These are phyloP conservation scores for Viola odorata DNA, from an alignment of 345 rosid genomes.

Conservation along the genomic window DNA sequence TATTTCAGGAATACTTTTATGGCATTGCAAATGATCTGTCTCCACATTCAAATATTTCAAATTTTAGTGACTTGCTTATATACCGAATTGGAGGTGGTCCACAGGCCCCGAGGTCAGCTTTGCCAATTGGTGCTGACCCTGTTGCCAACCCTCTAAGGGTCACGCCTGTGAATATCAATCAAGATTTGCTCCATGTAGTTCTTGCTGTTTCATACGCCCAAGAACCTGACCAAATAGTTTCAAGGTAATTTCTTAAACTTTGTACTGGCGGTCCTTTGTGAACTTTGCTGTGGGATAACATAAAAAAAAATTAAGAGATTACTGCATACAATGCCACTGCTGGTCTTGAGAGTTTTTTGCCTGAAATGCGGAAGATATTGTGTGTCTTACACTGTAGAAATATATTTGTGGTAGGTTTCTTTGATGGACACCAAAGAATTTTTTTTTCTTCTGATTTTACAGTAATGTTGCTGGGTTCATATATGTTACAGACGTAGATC, in stretches of 20 bases:
- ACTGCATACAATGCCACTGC: no score
- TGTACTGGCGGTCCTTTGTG: no score
- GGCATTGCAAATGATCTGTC: constrained; percentile 71
- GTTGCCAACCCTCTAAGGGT: constrained; percentile 62
- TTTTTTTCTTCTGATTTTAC: constrained; percentile 8
- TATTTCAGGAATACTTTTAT: constrained; percentile 77
- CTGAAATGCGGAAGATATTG: no score
- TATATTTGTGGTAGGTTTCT: no score
- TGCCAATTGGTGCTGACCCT: constrained; percentile 69
- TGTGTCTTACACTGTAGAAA: no score
- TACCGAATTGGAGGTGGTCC: constrained; percentile 87
- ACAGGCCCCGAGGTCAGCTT: constrained; percentile 79
- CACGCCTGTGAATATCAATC: constrained; percentile 50
- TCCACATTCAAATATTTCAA: constrained; percentile 63
- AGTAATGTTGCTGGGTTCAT: constrained; percentile 87
- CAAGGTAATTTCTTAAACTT: constrained; percentile 37
- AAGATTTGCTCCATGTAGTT: constrained; percentile 60
- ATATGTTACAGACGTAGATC: constrained; percentile 64
- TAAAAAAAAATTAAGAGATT: no score
- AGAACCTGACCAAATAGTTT: constrained; percentile 64
- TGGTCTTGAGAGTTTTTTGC: no score
- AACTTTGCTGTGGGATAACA: no score
- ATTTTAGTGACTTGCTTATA: constrained; percentile 57
- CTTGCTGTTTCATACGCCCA: constrained; percentile 86
- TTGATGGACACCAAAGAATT: no score